Conservation (phyloP, 352 stramenopile genomes). For the Phytopythium litorale region DNA sequence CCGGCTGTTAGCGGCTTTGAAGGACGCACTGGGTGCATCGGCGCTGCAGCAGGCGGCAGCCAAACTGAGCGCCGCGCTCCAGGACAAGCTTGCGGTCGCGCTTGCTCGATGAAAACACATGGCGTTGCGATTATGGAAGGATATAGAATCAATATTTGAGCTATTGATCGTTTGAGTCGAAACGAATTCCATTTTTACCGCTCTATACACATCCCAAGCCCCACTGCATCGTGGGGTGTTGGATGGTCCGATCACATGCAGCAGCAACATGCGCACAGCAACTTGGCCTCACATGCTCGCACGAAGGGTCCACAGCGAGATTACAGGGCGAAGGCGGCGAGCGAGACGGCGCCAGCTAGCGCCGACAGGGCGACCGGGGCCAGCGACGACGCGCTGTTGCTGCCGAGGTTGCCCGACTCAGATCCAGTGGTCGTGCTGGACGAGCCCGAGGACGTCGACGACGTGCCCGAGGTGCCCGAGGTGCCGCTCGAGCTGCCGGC, state of each 20-base stretch:
- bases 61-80: slow-evolving; percentile 51
- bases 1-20: slow-evolving; percentile 31
- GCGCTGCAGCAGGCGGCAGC: slow-evolving; percentile 18
- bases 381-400: slow-evolving; percentile 3
- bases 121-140: too few relatives aligned
- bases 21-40: slow-evolving; percentile 13
- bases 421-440: background rate
- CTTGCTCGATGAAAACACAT: slow-evolving; percentile 13
- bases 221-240: too few relatives aligned
- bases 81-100: slow-evolving; percentile 47
- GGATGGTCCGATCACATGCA: background rate
- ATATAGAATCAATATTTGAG: too few relatives aligned
- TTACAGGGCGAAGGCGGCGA: slow-evolving; percentile 6
- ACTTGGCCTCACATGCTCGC: background rate
- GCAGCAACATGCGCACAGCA: background rate
- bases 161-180: background rate
- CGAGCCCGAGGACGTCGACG: slow-evolving; percentile 19
- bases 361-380: slow-evolving; percentile 14
- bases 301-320: background rate
- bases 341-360: slow-evolving; percentile 21
- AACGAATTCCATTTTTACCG: too few relatives aligned
- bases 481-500: slow-evolving; percentile 16
- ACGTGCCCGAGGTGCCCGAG: slow-evolving; percentile 11
- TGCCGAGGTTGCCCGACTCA: slow-evolving; percentile 3
- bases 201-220: too few relatives aligned